Evolutionary conservation across 371 early-diverging fungal species (phyloP).

Genomic region (Basidiobolus meristosporus): DNA sequence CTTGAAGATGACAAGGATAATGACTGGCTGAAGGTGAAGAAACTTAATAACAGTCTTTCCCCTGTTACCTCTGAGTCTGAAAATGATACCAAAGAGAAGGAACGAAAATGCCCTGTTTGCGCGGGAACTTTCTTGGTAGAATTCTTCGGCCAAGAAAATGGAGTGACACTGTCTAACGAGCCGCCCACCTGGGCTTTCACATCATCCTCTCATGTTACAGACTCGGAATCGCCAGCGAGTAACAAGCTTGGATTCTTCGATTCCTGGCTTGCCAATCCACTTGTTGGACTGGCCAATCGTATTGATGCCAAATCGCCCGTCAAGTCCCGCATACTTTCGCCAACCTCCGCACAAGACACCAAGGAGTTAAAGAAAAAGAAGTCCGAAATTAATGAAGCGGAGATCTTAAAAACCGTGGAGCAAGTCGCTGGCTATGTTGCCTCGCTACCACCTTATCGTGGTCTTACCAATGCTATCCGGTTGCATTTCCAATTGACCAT

Average conservation of each 20-base stretch:
- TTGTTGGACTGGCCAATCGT: too few species aligned
- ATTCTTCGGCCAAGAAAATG: background rate
- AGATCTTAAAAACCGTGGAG: too few species aligned
- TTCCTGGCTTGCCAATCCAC: too few species aligned
- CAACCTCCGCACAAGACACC: too few species aligned
- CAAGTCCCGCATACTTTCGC: too few species aligned
- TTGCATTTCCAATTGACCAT: background rate
- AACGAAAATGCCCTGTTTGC: background rate
- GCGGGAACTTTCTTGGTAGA: conserved; percentile 2
- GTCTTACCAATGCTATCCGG: background rate
- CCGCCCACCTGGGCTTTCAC: background rate
- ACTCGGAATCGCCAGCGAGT: background rate
- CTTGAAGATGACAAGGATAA: too few species aligned
- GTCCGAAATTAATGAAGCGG: too few species aligned
- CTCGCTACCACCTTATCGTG: background rate
- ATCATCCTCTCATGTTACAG: background rate
- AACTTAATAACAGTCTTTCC: too few species aligned
- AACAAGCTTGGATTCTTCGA: too few species aligned
- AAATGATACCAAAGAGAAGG: background rate
- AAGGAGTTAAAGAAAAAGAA: too few species aligned
- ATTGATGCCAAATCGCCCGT: too few species aligned
- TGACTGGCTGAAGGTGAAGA: too few species aligned
- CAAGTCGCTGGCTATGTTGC: background rate
- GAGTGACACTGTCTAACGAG: background rate
- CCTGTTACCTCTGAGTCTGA: background rate